phyloP scores from a whole-genome alignment of 805 yeast species.

The Yarrowia divulgata region DNA sequence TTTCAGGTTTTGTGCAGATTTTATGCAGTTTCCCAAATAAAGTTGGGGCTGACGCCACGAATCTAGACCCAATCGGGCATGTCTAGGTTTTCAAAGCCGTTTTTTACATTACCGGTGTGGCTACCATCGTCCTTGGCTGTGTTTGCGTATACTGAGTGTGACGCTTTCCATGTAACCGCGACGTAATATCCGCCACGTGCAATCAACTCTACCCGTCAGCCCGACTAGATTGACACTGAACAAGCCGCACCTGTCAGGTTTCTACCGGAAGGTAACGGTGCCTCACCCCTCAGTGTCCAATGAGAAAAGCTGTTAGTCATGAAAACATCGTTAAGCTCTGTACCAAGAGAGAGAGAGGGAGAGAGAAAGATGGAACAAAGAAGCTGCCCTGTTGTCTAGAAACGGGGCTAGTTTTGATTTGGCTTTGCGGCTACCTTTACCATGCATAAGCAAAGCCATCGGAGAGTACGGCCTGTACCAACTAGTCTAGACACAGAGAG shows the following conservation, averaged over 20 bases:
- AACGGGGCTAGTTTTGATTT: background rate
- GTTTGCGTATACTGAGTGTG: too few species aligned
- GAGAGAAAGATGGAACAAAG: background rate
- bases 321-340: background rate
- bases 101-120: too few species aligned
- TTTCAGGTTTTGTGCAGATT: background rate
- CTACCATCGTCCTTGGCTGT: too few species aligned
- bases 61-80: slow-evolving; percentile 1
- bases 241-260: slow-evolving; percentile 5
- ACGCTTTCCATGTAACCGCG: background rate
- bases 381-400: background rate
- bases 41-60: slow-evolving; percentile 36
- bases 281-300: background rate
- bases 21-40: background rate
- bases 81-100: background rate
- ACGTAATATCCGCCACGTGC: background rate
- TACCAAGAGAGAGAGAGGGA: background rate
- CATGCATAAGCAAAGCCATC: slow-evolving; percentile 27
- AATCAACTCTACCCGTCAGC: background rate
- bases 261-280: slow-evolving; percentile 20
- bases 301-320: background rate
- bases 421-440: slow-evolving; percentile 1
- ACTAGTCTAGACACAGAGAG: background rate
- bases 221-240: background rate
- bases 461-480: background rate